A percentile compares a stretch with the other conserved stretches of the same genome.
These are phyloP conservation scores for Rhododendron williamsianum DNA, from an alignment of 148 eudicot genomes.

Conservation along the genomic window DNA sequence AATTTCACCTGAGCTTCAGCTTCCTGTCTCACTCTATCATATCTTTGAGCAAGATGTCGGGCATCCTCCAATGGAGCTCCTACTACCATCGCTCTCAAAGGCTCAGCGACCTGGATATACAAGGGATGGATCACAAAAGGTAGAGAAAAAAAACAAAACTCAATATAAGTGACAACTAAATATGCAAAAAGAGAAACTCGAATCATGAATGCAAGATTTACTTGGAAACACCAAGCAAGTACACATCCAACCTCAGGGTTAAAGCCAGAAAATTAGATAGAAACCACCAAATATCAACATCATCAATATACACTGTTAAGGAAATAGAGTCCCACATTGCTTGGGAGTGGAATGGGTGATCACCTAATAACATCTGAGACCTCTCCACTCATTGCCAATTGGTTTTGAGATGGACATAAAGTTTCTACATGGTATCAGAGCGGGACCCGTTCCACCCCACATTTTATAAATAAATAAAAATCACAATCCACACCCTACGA, in stretches of 20 bases:
- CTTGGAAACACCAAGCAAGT: neutral
- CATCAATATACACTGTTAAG: neutral
- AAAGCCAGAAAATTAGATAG: neutral
- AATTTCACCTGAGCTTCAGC: constrained; percentile 86
- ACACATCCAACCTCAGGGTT: neutral
- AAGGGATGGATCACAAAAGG: neutral
- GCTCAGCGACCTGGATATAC: constrained; percentile 67
- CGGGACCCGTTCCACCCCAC: too few relatives aligned
- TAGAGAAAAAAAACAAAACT: too few relatives aligned
- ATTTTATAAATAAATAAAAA: too few relatives aligned
- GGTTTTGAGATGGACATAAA: too few relatives aligned
- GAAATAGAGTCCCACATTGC: too few relatives aligned
- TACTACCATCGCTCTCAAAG: constrained; percentile 83
- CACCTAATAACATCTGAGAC: too few relatives aligned
- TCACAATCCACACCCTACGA: too few relatives aligned
- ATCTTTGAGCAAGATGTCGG: constrained; percentile 89
- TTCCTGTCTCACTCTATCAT: constrained; percentile 86
- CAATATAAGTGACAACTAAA: neutral
- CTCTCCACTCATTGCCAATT: too few relatives aligned
- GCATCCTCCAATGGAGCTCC: constrained; percentile 96
- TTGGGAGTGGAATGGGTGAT: too few relatives aligned
- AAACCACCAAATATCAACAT: neutral
- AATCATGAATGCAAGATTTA: neutral
- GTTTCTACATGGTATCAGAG: too few relatives aligned
- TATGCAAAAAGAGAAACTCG: neutral